Evolutionary conservation across 2,329 filamentous ascomycete species (phyloP).

Genomic region (Hyphodiscus sp.): DNA sequence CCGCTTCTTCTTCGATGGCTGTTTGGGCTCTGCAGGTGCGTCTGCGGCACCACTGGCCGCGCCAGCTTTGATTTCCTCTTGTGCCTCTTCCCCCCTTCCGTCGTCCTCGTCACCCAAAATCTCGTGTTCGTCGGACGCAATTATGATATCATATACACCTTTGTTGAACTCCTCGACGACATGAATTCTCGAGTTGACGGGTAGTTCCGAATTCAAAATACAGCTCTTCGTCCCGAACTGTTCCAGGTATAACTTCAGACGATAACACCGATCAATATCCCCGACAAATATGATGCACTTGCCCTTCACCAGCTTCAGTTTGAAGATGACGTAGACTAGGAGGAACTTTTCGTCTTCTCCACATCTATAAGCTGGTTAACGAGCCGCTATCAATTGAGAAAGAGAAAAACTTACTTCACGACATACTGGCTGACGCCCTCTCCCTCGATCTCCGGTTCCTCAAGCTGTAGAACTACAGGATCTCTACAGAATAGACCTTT

Average conservation of each 20-base stretch:
- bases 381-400: neutral
- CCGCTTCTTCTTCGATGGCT: slow-evolving; percentile 55
- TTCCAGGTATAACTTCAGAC: slow-evolving; percentile 90
- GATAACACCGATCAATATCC: slow-evolving; percentile 84
- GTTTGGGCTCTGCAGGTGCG: slow-evolving; percentile 28
- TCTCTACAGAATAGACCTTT: slow-evolving; percentile 80
- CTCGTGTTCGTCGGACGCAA: slow-evolving; percentile 89
- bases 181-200: slow-evolving; percentile 86
- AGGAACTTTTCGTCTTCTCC: slow-evolving; percentile 98
- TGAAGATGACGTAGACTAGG: slow-evolving; percentile 88
- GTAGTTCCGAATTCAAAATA: slow-evolving; percentile 89
- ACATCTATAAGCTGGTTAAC: slow-evolving; percentile 45
- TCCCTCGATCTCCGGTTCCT: slow-evolving; percentile 72
- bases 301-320: slow-evolving; percentile 86
- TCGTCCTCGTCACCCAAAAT: slow-evolving; percentile 58
- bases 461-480: slow-evolving; percentile 73
- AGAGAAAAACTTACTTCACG: slow-evolving; percentile 53
- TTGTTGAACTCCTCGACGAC: slow-evolving; percentile 97
- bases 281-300: slow-evolving; percentile 82
- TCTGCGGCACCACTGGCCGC: slow-evolving; percentile 11
- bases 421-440: slow-evolving; percentile 80
- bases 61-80: slow-evolving; percentile 32
- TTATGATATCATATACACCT: slow-evolving; percentile 95
- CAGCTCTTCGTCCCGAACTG: slow-evolving; percentile 94
- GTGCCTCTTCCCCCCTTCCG: slow-evolving; percentile 26